These are phyloP conservation scores for Globisporangium uncinulatum DNA, from an alignment of 352 stramenopile genomes.

Conservation along the genomic window DNA sequence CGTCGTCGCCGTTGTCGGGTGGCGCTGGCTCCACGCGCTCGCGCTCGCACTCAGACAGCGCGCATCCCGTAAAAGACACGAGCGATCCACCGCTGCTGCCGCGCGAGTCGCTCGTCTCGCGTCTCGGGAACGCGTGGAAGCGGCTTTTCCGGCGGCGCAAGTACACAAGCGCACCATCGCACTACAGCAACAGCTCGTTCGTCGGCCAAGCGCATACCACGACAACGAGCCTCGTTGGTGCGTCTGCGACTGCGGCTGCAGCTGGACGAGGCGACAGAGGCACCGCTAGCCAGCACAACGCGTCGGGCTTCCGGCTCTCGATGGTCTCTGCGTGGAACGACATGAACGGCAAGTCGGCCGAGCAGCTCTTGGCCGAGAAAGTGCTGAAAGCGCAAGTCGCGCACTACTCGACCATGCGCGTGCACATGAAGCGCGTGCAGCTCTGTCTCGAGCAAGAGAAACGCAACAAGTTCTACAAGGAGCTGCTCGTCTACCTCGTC, in stretches of 20 bases:
- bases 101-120: background rate
- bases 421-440: conserved; percentile 84
- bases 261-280: background rate
- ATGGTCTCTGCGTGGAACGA: conserved; percentile 6
- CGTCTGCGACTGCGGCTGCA: too few species aligned
- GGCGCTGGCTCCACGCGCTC: background rate
- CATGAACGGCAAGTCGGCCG: conserved; percentile 19
- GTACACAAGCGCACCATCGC: conserved; percentile 1
- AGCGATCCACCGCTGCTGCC: background rate
- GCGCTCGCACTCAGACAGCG: conserved; percentile 1
- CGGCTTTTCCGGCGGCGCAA: conserved; percentile 2
- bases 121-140: conserved; percentile 2
- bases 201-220: conserved; percentile 1
- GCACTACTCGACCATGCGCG: conserved; percentile 74
- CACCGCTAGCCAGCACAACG: background rate
- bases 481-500: conserved; percentile 65
- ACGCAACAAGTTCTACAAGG: conserved; percentile 36
- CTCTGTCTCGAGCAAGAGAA: conserved; percentile 67
- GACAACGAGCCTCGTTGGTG: background rate
- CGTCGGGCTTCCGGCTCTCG: conserved; percentile 4
- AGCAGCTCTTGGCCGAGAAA: conserved; percentile 31
- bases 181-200: conserved; percentile 8
- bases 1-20: too few species aligned
- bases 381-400: conserved; percentile 51
- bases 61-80: background rate